Evolutionary conservation across 495 filamentous ascomycete species (phyloP), one percentile per base, ranked within the genome.

Genomic region (Neurospora sp.): DNA sequence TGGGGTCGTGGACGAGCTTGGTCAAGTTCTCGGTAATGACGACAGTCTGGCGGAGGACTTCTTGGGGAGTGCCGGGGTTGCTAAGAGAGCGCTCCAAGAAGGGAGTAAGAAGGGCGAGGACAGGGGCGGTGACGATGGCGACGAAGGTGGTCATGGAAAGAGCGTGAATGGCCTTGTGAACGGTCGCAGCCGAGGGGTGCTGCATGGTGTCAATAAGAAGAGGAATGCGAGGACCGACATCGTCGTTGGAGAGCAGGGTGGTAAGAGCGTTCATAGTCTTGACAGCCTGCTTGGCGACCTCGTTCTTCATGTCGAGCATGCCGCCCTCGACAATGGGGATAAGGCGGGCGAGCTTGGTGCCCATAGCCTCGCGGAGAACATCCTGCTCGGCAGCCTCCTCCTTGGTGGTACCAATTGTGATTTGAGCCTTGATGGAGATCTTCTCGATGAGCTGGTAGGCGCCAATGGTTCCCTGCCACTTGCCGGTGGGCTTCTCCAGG

Each of bases 11-110:
- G 37, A 99, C 96, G 38, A 99, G 87, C 85, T 97, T 99, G 68
- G 96, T 99, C 83, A 99, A 82, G 81, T 99, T 99, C 84, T 99
- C 96, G 39, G 96, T 93, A n/a, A 99, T 97, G 20, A 98, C 93
- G 27, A 96, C 94, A 4, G 95, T 97, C 80, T 98, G 96, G 41
- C 96, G 91, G 40, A 98, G 85, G 3, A 98, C 96, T 83, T 99
- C 96, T 82, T 99, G 96, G 16, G 92, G 88, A 9, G 96, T 99
- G 14, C 87, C 86, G 6, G 95, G 96, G 47, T 91, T 93, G 82
- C 97, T 97, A 68, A 98, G 88, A 12, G 94, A 92, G 72, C 96
- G 89, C 80, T 98, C 96, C 31, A 99, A 89, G 73, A 98, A 91
- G 41, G 96, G 96, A 4, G 96, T 99, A 39, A 99, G 89, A 9